Evolutionary conservation across 768 basidiomycete genomes (phyloP).

Genomic region (Pulveroboletus sp.): DNA sequence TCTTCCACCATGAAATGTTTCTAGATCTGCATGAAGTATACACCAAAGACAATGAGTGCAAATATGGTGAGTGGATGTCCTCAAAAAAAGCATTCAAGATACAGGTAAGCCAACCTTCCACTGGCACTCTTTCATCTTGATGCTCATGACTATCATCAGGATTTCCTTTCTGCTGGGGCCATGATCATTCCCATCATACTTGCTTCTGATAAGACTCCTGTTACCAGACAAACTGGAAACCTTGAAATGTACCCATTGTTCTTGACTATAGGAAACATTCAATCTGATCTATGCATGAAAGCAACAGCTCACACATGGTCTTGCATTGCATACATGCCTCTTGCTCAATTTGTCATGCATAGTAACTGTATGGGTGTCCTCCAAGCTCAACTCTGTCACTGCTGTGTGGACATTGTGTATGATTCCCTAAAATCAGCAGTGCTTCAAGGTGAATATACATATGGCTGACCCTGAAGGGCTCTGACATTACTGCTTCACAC

Average conservation of each 20-base stretch:
- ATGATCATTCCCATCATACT: constrained; percentile 30
- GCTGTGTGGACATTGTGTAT: constrained; percentile 16
- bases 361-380: background rate
- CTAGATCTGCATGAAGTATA: background rate
- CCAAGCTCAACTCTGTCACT: background rate
- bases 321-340: constrained; percentile 28
- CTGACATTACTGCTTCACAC: constrained; percentile 2
- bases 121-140: background rate
- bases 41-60: background rate
- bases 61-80: background rate
- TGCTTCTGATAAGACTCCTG: constrained; percentile 34
- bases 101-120: background rate
- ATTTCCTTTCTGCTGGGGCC: background rate
- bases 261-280: constrained; percentile 31
- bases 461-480: constrained; percentile 24
- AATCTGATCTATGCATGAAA: background rate
- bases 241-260: constrained; percentile 31
- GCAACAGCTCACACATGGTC: background rate
- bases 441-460: constrained; percentile 18
- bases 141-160: background rate
- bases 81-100: background rate
- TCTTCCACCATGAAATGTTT: background rate
- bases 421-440: constrained; percentile 30
- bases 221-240: constrained; percentile 30
- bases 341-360: constrained; percentile 17